Percentiles rank a stretch among this genome's conserved stretches.
phyloP scores from a whole-genome alignment of 345 rosid genomes.

The Lepidium didymum region DNA sequence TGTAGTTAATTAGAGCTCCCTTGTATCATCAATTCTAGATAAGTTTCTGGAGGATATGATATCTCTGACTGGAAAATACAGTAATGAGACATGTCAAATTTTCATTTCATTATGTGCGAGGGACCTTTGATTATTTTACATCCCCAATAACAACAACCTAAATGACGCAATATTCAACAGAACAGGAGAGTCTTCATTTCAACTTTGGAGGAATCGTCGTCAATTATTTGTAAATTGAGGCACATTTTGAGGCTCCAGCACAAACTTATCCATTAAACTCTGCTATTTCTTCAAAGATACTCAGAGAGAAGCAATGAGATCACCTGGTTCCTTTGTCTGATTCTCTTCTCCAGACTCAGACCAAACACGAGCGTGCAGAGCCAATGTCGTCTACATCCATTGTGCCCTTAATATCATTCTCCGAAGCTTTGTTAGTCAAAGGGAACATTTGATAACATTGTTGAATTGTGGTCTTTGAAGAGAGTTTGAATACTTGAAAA shows the following conservation, averaged over 20 bases:
- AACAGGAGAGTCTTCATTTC: not conserved
- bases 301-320: not conserved
- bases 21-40: conserved; percentile 20
- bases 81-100: not conserved
- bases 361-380: not conserved
- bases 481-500: too few relatives aligned
- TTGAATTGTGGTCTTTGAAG: too few relatives aligned
- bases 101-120: not conserved
- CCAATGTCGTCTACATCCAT: too few relatives aligned
- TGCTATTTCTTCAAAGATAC: not conserved
- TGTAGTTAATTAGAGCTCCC: conserved; percentile 7
- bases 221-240: not conserved
- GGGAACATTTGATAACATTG: too few relatives aligned
- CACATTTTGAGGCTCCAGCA: not conserved
- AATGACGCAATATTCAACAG: not conserved
- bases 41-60: not conserved
- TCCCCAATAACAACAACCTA: not conserved
- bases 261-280: not conserved
- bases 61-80: not conserved
- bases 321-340: not conserved
- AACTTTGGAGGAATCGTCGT: not conserved
- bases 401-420: too few relatives aligned
- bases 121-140: not conserved
- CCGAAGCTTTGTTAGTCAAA: too few relatives aligned
- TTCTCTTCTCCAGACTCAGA: not conserved